Conservation (phyloP, 2,329 filamentous ascomycete species). For the Juglanconis juglandina region DNA sequence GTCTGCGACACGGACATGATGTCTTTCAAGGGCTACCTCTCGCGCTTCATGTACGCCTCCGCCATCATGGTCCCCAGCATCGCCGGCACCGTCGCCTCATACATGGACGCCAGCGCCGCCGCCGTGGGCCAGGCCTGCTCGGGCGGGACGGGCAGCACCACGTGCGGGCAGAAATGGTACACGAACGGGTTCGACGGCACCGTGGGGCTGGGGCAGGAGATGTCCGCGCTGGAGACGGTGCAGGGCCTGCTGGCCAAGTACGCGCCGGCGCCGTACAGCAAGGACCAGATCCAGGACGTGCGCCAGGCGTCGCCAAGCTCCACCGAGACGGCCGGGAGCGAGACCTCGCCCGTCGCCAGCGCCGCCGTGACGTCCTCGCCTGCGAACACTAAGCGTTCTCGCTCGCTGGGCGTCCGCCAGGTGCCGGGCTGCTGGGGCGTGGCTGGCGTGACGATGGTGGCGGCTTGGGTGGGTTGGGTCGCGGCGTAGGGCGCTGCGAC, state of each 20-base stretch:
- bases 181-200: constrained; percentile 52
- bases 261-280: constrained; percentile 43
- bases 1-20: constrained; percentile 62
- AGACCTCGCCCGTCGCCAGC: constrained; percentile 5
- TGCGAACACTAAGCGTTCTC: constrained; percentile 15
- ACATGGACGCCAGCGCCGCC: constrained; percentile 49
- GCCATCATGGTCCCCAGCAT: constrained; percentile 56
- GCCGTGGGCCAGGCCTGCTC: constrained; percentile 57
- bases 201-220: constrained; percentile 58
- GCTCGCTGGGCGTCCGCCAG: constrained; percentile 10
- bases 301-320: constrained; percentile 22
- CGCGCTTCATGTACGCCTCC: constrained; percentile 61
- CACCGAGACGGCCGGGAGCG: background rate
- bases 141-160: constrained; percentile 47
- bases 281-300: constrained; percentile 45
- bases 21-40: constrained; percentile 66
- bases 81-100: constrained; percentile 40
- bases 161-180: constrained; percentile 64
- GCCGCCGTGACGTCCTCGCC: constrained; percentile 9
- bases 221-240: constrained; percentile 61
- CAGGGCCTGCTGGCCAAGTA: constrained; percentile 53
- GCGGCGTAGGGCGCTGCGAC: background rate
- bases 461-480: background rate
- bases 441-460: constrained; percentile 10
- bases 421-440: background rate